Conservation (phyloP, 257 asterid species). For the Paulownia fortunei region DNA sequence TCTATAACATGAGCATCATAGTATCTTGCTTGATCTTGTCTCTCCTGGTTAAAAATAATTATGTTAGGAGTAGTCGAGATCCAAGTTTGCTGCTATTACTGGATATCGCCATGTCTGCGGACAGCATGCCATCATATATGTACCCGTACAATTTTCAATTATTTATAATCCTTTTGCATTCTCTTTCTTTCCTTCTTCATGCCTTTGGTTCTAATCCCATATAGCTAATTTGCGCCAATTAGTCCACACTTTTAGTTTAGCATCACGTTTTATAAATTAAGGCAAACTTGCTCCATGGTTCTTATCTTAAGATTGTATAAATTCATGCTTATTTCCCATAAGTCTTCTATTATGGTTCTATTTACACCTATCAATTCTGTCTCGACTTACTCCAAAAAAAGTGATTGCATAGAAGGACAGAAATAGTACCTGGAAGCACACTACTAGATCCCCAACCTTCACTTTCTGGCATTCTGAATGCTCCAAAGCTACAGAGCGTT, state of each 20-base stretch:
- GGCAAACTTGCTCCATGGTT: background rate
- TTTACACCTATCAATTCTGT: background rate
- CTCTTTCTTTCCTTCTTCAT: background rate
- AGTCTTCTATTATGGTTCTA: background rate
- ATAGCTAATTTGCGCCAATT: background rate
- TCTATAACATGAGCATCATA: slow-evolving; percentile 68
- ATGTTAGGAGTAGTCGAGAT: background rate
- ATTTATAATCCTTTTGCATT: background rate
- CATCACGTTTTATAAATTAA: background rate
- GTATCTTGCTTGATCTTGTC: slow-evolving; percentile 70
- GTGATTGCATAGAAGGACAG: background rate
- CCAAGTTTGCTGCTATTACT: background rate
- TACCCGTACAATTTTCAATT: background rate
- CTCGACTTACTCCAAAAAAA: background rate
- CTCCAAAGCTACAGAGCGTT: slow-evolving; percentile 73
- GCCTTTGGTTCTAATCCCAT: background rate
- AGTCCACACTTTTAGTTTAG: background rate
- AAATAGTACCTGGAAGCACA: slow-evolving; percentile 82
- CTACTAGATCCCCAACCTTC: slow-evolving; percentile 67
- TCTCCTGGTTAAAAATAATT: slow-evolving; percentile 56
- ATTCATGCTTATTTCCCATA: background rate
- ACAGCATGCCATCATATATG: background rate
- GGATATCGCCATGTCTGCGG: background rate
- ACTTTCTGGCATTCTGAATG: slow-evolving; percentile 73
- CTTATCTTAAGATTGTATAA: background rate